A percentile compares a stretch with the other conserved stretches of the same genome.
Evolutionary conservation across 164 flowering plant genomes (phyloP).

Genomic region (Protea cynaroides): DNA sequence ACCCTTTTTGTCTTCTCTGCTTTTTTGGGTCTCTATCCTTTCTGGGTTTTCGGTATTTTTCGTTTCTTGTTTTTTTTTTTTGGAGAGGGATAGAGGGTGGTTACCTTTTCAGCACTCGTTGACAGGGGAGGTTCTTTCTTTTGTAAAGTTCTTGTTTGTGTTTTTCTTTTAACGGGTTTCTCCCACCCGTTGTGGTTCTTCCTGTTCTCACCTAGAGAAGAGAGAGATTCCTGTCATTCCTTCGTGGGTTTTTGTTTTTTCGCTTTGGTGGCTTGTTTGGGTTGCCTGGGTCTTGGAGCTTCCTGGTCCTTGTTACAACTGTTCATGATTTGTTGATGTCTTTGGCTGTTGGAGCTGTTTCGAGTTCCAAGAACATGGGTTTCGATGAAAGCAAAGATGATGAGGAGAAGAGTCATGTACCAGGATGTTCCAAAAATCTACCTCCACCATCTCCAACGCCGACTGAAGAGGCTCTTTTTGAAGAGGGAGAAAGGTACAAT

Average conservation of each 20-base stretch:
- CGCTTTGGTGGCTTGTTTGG: neutral
- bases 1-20: neutral
- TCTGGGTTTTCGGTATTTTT: constrained; percentile 11
- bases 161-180: neutral
- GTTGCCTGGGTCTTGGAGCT: neutral
- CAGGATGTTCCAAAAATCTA: constrained; percentile 6
- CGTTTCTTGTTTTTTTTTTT: too few species aligned
- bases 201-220: too few species aligned
- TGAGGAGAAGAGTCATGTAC: constrained; percentile 8
- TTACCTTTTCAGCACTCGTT: constrained; percentile 19
- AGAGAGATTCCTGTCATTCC: too few species aligned
- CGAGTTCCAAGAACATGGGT: constrained; percentile 49
- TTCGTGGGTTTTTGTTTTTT: neutral
- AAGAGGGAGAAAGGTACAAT: constrained; percentile 14
- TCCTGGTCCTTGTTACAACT: neutral
- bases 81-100: neutral
- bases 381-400: constrained; percentile 30
- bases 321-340: constrained; percentile 32
- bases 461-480: constrained; percentile 23
- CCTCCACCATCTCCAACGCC: neutral
- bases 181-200: neutral
- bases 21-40: constrained; percentile 4
- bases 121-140: constrained; percentile 5
- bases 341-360: constrained; percentile 42
- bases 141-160: neutral